Evolutionary conservation across 768 basidiomycete genomes (phyloP).

Genomic region (Imleria badia): DNA sequence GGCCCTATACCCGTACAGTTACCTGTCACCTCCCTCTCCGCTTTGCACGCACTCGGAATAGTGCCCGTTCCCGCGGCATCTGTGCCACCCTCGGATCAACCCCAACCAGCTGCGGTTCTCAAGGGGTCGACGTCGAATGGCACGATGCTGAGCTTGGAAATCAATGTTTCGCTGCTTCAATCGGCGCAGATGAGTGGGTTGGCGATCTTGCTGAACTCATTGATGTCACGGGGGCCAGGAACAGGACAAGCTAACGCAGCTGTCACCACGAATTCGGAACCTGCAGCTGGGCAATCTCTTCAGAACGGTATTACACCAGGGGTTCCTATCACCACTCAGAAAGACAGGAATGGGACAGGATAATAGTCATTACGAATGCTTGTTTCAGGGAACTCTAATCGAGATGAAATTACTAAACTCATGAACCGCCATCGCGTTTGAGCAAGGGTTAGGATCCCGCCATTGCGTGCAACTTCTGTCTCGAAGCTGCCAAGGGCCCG

Average conservation of each 20-base stretch:
- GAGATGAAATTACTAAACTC: constrained; percentile 4
- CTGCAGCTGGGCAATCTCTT: constrained; percentile 12
- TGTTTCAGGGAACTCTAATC: constrained; percentile 12
- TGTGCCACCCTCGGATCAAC: constrained; percentile 51
- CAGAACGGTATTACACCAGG: constrained; percentile 17
- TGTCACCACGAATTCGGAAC: constrained; percentile 5
- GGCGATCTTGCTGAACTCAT: constrained; percentile 66
- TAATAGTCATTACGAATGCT: constrained; percentile 17
- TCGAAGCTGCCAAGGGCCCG: no score
- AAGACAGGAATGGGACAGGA: constrained; percentile 21
- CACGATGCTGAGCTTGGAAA: constrained; percentile 70
- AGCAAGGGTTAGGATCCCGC: no score
- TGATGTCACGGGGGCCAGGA: constrained; percentile 51
- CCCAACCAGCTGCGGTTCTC: constrained; percentile 74
- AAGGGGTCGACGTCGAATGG: constrained; percentile 72
- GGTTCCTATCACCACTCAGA: constrained; percentile 12
- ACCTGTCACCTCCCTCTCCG: constrained; percentile 55
- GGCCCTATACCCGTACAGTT: constrained; percentile 63
- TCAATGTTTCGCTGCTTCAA: constrained; percentile 73
- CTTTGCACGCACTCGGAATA: constrained; percentile 72
- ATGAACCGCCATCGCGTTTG: no score
- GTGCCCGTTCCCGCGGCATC: constrained; percentile 62
- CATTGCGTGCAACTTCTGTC: no score
- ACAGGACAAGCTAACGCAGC: constrained; percentile 21
- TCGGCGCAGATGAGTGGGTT: constrained; percentile 76